phyloP scores from a whole-genome alignment of 371 early-diverging fungal genomes.

The Umbelopsis sp. region DNA sequence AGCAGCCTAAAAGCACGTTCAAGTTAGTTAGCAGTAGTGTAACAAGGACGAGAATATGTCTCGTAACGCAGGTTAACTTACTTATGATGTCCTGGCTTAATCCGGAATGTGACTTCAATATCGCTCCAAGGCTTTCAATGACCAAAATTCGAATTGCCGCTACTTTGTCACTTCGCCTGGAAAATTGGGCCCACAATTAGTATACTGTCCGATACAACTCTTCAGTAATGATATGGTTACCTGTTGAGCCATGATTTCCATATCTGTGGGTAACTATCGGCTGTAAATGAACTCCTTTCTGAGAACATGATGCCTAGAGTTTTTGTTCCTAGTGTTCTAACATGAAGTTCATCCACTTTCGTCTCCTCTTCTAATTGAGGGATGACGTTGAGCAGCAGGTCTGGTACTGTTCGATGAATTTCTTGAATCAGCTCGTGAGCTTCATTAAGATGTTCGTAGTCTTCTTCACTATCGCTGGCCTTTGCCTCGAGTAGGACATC shows the following conservation, averaged over 20 bases:
- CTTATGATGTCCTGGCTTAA: conserved; percentile 71
- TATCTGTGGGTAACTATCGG: conserved; percentile 74
- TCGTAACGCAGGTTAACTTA: conserved; percentile 26
- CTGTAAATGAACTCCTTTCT: conserved; percentile 69
- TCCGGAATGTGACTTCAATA: conserved; percentile 72
- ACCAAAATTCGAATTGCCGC: conserved; percentile 72
- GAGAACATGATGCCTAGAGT: conserved; percentile 88
- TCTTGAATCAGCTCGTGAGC: conserved; percentile 83
- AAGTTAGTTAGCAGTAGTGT: neutral
- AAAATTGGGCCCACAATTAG: neutral
- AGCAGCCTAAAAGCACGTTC: conserved; percentile 37
- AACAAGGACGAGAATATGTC: too few relatives aligned
- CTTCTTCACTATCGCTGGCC: conserved; percentile 47
- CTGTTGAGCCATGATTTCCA: conserved; percentile 91
- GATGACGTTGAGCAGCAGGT: conserved; percentile 84
- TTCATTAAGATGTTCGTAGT: conserved; percentile 65
- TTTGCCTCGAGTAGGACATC: conserved; percentile 68
- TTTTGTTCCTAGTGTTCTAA: conserved; percentile 78
- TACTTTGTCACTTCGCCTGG: conserved; percentile 77
- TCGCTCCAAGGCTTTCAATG: conserved; percentile 67
- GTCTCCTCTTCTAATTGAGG: conserved; percentile 96
- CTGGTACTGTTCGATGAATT: conserved; percentile 75
- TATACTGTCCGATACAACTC: neutral
- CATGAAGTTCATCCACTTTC: conserved; percentile 73
- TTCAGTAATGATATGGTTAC: conserved; percentile 30